phyloP scores from a whole-genome alignment of 163 green algal genomes.

The Scenedesmus sp. region DNA sequence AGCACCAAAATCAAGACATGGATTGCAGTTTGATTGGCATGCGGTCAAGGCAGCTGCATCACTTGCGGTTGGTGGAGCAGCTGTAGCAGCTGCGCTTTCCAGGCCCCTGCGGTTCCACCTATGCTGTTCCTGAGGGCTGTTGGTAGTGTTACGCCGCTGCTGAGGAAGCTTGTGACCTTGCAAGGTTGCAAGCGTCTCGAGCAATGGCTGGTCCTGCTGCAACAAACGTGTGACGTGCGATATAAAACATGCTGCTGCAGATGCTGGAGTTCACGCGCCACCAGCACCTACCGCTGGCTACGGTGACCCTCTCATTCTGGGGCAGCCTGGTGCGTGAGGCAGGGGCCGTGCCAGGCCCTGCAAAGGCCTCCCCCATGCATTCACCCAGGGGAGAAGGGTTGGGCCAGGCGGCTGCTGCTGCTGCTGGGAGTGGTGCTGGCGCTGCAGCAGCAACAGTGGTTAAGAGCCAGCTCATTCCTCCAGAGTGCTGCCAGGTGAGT shows the following conservation, averaged over 20 bases:
- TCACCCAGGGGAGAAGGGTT: background rate
- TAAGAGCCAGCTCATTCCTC: conserved; percentile 35
- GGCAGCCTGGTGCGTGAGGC: conserved; percentile 70
- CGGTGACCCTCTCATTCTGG: conserved; percentile 78
- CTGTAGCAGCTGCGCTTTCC: background rate
- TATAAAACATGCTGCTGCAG: conserved; percentile 38
- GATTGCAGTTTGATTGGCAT: no score
- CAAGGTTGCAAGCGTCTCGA: no score
- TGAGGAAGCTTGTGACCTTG: no score
- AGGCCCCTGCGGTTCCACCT: background rate
- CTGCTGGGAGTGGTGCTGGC: background rate
- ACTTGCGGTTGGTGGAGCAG: background rate
- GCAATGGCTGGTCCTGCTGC: no score
- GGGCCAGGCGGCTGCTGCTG: background rate
- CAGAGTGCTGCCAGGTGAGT: conserved; percentile 54
- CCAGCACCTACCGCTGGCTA: conserved; percentile 75
- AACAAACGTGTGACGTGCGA: no score
- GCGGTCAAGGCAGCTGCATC: background rate
- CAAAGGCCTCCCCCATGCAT: conserved; percentile 24
- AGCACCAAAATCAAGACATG: no score
- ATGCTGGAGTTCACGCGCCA: conserved; percentile 82
- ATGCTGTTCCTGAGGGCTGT: no score
- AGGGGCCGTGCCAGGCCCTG: conserved; percentile 8
- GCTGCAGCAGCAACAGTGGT: background rate
- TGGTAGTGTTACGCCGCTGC: no score